Percentiles rank a stretch among this genome's conserved stretches.
Evolutionary conservation across 805 yeast genomes (phyloP).

Genomic region (Candida ficus): DNA sequence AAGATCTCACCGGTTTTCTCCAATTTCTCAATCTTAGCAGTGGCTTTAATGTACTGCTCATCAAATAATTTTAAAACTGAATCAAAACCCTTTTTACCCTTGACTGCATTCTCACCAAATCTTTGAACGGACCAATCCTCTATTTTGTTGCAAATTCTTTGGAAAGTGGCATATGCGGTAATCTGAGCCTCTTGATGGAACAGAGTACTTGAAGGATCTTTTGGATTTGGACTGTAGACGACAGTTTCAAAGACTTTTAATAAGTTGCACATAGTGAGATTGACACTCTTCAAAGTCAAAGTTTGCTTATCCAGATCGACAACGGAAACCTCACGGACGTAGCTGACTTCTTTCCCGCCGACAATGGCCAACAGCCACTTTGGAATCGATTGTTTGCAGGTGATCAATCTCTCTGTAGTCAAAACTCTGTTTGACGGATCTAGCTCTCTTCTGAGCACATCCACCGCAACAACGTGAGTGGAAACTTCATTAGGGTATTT

Average conservation of each 20-base stretch:
- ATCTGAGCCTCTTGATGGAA: slow-evolving; percentile 85
- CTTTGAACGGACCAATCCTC: slow-evolving; percentile 92
- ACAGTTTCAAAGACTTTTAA: slow-evolving; percentile 84
- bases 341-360: slow-evolving; percentile 69
- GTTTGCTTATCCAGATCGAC: slow-evolving; percentile 65
- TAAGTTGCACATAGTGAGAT: slow-evolving; percentile 73
- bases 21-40: slow-evolving; percentile 13
- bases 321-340: slow-evolving; percentile 83
- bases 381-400: slow-evolving; percentile 85
- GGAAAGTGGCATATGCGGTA: slow-evolving; percentile 73
- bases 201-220: slow-evolving; percentile 45
- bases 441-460: slow-evolving; percentile 71
- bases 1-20: slow-evolving; percentile 26
- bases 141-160: slow-evolving; percentile 67
- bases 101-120: slow-evolving; percentile 79
- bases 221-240: slow-evolving; percentile 65
- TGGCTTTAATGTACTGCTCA: slow-evolving; percentile 18
- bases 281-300: slow-evolving; percentile 76
- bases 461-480: slow-evolving; percentile 91
- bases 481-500: slow-evolving; percentile 94
- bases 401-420: slow-evolving; percentile 81
- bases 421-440: slow-evolving; percentile 48
- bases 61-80: slow-evolving; percentile 55
- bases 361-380: slow-evolving; percentile 68
- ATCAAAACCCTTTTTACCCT: slow-evolving; percentile 84